Conservation (phyloP, 345 rosid species). For the Rhizophora apiculata region DNA sequence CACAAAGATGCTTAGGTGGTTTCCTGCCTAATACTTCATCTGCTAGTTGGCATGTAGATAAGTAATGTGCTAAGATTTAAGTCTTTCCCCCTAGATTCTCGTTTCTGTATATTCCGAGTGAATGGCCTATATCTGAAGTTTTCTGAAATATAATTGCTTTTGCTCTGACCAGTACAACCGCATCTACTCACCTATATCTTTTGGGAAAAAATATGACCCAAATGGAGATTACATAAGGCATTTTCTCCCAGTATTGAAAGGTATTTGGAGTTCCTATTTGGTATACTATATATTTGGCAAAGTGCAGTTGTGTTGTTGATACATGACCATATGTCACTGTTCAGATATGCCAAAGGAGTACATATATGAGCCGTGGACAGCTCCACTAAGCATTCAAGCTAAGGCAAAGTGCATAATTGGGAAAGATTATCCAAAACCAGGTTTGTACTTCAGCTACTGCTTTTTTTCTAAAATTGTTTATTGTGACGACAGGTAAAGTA, state of each 20-base stretch:
- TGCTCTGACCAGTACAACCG: slow-evolving; percentile 65
- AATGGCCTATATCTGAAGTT: neutral
- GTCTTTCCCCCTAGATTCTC: neutral
- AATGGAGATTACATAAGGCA: slow-evolving; percentile 76
- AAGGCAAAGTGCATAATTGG: slow-evolving; percentile 85
- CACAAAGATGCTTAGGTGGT: neutral
- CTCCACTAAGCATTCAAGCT: slow-evolving; percentile 72
- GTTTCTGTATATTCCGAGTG: neutral
- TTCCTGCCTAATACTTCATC: neutral
- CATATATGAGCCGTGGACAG: slow-evolving; percentile 96
- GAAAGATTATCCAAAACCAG: slow-evolving; percentile 83
- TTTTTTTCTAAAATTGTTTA: neutral
- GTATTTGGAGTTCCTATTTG: slow-evolving; percentile 30
- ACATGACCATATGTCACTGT: slow-evolving; percentile 9
- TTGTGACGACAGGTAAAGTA: neutral
- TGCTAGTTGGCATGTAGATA: neutral
- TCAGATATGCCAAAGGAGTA: slow-evolving; percentile 94
- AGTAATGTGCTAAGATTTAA: neutral
- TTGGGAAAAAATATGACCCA: slow-evolving; percentile 89
- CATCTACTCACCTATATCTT: slow-evolving; percentile 78
- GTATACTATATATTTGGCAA: neutral
- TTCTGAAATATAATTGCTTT: slow-evolving; percentile 3
- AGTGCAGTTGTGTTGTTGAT: slow-evolving; percentile 2
- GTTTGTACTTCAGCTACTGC: slow-evolving; percentile 32
- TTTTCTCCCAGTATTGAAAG: slow-evolving; percentile 86